phyloP scores from a whole-genome alignment of 805 yeast genomes.

The Candida broadrunensis region DNA sequence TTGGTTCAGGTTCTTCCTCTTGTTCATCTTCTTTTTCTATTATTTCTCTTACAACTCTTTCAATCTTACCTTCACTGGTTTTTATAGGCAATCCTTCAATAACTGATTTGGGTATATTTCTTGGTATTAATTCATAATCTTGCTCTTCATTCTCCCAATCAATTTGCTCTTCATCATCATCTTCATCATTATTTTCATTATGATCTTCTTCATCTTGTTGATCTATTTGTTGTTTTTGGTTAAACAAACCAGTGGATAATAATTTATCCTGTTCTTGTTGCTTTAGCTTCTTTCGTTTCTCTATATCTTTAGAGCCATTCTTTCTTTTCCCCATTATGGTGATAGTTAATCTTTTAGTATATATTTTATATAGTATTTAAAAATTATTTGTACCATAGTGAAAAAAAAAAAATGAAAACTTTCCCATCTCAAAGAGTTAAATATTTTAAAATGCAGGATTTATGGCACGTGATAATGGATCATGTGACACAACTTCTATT shows the following conservation, averaged over 20 bases:
- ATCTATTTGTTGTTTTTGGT: conserved; percentile 1
- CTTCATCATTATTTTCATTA: conserved; percentile 3
- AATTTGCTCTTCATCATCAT: conserved; percentile 1
- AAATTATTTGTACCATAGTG: too few relatives aligned
- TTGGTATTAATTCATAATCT: conserved; percentile 73
- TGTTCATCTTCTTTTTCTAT: conserved; percentile 18
- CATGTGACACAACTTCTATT: too few relatives aligned
- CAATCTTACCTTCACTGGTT: conserved; percentile 65
- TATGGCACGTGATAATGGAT: too few relatives aligned
- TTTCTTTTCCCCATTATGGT: conserved; percentile 33
- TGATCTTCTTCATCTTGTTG: conserved; percentile 3
- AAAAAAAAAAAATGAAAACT: too few relatives aligned
- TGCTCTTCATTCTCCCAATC: conserved; percentile 72
- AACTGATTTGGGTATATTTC: conserved; percentile 46
- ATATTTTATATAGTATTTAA: too few relatives aligned
- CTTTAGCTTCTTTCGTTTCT: conserved; percentile 32
- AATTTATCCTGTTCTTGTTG: conserved; percentile 41
- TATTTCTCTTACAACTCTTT: conserved; percentile 52
- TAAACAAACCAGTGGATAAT: conserved; percentile 35
- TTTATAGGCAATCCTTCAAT: conserved; percentile 82
- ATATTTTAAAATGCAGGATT: too few relatives aligned
- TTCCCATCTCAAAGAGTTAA: too few relatives aligned
- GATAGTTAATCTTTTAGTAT: too few relatives aligned
- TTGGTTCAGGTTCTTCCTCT: conserved; percentile 8
- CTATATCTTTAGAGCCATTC: conserved; percentile 15